Conservation (phyloP, 495 filamentous ascomycete genomes). For the Penicillium taxi region DNA sequence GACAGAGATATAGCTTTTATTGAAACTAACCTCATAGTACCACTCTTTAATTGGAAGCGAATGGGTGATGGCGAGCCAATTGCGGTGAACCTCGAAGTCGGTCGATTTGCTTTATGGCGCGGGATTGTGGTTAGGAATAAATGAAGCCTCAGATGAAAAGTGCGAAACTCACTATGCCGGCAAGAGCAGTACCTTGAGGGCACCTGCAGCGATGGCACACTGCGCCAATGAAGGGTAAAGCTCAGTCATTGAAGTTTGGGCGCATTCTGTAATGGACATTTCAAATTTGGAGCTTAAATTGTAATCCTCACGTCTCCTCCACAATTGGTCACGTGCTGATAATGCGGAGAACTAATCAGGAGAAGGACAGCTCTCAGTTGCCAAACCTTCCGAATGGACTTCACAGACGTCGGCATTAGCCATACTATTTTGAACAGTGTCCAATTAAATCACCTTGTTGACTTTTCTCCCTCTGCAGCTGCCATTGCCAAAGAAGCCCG, state of each 20-base stretch:
- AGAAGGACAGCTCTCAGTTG: conserved; percentile 23
- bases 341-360: conserved; percentile 22
- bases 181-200: conserved; percentile 89
- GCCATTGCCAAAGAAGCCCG: conserved; percentile 39
- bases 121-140: conserved; percentile 1
- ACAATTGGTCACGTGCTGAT: conserved; percentile 13
- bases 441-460: conserved; percentile 39
- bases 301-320: conserved; percentile 8
- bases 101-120: conserved; percentile 74
- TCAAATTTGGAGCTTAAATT: background rate
- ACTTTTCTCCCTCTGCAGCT: conserved; percentile 39
- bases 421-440: conserved; percentile 41
- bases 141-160: background rate
- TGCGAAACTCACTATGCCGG: conserved; percentile 76
- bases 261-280: conserved; percentile 12
- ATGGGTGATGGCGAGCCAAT: conserved; percentile 93
- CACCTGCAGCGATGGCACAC: conserved; percentile 77
- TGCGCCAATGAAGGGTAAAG: conserved; percentile 78
- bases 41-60: conserved; percentile 81
- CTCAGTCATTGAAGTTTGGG: conserved; percentile 58
- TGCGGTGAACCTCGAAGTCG: conserved; percentile 96
- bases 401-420: conserved; percentile 44
- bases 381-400: conserved; percentile 33
- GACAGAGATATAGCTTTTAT: background rate
- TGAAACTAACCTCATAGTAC: conserved; percentile 71